These are phyloP conservation scores for Strigomonas galati DNA, from an alignment of 208 protist species.

Conservation along the genomic window DNA sequence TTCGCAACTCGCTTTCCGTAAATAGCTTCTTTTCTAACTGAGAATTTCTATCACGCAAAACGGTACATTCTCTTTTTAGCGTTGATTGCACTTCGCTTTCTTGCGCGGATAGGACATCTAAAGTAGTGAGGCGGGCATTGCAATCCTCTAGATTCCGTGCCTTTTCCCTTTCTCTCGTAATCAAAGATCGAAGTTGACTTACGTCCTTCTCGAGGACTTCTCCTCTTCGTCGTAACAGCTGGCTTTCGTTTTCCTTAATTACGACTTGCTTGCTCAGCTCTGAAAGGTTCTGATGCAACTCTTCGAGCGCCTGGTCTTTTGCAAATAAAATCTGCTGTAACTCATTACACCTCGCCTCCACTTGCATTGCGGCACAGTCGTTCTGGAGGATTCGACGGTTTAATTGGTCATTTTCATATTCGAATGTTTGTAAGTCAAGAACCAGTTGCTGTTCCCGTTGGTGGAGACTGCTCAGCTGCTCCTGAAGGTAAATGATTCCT, in stretches of 20 bases:
- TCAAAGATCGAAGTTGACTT: conserved; percentile 26
- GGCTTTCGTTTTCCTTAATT: conserved; percentile 73
- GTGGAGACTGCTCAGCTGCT: conserved; percentile 65
- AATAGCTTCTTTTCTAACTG: conserved; percentile 17
- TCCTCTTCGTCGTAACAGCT: conserved; percentile 61
- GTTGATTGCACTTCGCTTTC: not conserved
- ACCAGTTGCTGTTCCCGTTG: conserved; percentile 76
- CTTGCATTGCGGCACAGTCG: conserved; percentile 31
- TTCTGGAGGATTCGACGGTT: conserved; percentile 60
- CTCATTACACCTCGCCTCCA: conserved; percentile 46
- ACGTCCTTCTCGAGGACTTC: conserved; percentile 56
- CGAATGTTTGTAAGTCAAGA: conserved; percentile 74
- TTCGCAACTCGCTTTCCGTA: conserved; percentile 22
- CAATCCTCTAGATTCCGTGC: conserved; percentile 53
- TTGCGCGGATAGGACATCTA: conserved; percentile 41
- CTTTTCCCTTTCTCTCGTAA: conserved; percentile 32
- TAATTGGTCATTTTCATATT: conserved; percentile 75
- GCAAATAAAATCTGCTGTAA: conserved; percentile 43
- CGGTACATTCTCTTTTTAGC: not conserved
- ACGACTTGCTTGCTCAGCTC: conserved; percentile 80
- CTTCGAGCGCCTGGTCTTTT: conserved; percentile 60
- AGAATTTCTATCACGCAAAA: conserved; percentile 10
- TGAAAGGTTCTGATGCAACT: conserved; percentile 73
- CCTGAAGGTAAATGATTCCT: conserved; percentile 61
- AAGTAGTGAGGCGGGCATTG: conserved; percentile 69